Conservation (phyloP, 2,329 filamentous ascomycete species). For the Claviceps paspali region DNA sequence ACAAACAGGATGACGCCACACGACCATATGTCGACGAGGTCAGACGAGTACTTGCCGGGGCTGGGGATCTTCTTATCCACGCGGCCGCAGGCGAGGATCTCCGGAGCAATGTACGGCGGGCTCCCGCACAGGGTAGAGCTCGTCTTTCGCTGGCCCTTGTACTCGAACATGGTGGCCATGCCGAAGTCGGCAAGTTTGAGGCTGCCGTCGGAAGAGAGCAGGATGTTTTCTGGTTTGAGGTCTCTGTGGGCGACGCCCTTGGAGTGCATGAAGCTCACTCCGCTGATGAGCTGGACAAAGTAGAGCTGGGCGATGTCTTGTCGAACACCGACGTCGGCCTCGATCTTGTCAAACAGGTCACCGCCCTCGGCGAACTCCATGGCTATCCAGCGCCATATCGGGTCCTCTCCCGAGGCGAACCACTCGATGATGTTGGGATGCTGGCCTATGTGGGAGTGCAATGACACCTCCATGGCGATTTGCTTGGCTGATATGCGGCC, state of each 20-base stretch:
- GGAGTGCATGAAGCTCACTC: constrained; percentile 88
- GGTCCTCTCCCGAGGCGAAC: constrained; percentile 75
- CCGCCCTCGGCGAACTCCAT: constrained; percentile 96
- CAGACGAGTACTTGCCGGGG: constrained; percentile 52
- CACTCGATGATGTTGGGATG: constrained; percentile 92
- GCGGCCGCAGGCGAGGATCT: constrained; percentile 51
- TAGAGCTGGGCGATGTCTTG: constrained; percentile 94
- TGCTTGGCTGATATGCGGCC: constrained; percentile 82
- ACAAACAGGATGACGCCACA: constrained; percentile 97
- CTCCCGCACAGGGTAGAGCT: constrained; percentile 88
- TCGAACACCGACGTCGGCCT: constrained; percentile 88
- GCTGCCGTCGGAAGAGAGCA: constrained; percentile 70
- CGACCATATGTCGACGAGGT: constrained; percentile 88
- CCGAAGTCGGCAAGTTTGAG: constrained; percentile 96
- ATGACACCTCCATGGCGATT: constrained; percentile 76
- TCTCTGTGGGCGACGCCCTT: constrained; percentile 90
- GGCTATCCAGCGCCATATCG: constrained; percentile 87
- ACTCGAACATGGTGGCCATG: constrained; percentile 83
- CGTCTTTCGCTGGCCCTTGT: constrained; percentile 67
- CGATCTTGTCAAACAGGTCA: constrained; percentile 98
- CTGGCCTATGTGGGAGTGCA: constrained; percentile 76
- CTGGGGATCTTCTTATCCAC: constrained; percentile 30
- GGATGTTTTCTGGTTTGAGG: constrained; percentile 88
- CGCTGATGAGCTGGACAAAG: constrained; percentile 80
- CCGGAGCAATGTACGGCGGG: constrained; percentile 92